These are phyloP conservation scores for Cubamyces sp. DNA, from an alignment of 768 basidiomycete species.

Conservation along the genomic window DNA sequence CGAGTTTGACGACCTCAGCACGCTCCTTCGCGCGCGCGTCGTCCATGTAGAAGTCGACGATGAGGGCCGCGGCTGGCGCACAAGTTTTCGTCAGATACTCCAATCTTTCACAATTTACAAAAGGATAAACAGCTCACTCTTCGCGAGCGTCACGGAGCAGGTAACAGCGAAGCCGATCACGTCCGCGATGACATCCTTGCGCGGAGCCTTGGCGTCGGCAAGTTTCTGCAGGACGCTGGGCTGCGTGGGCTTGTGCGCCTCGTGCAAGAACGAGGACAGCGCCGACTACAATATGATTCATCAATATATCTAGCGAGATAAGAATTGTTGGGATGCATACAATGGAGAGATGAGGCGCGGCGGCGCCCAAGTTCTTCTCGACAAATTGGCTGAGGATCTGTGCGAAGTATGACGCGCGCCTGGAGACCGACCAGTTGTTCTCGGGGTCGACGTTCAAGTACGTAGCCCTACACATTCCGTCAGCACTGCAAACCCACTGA, in stretches of 20 bases:
- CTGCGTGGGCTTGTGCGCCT: constrained; percentile 38
- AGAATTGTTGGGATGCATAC: not conserved
- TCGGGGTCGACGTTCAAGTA: constrained; percentile 40
- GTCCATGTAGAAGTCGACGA: constrained; percentile 58
- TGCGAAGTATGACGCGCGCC: constrained; percentile 36
- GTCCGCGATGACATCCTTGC: constrained; percentile 47
- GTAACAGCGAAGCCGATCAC: constrained; percentile 52
- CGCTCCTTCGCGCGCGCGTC: constrained; percentile 44
- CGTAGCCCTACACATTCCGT: constrained; percentile 27
- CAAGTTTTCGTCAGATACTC: not conserved
- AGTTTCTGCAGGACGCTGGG: constrained; percentile 45
- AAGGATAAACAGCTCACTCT: constrained; percentile 35
- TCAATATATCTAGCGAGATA: not conserved
- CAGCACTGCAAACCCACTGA: not conserved
- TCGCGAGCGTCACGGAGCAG: constrained; percentile 50
- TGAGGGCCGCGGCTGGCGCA: constrained; percentile 44
- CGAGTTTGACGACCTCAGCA: constrained; percentile 43
- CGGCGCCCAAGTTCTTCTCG: constrained; percentile 26
- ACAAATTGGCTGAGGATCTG: constrained; percentile 38
- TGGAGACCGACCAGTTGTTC: constrained; percentile 38
- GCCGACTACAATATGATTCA: not conserved
- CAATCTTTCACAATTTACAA: not conserved
- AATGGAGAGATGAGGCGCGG: constrained; percentile 10
- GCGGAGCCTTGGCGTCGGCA: constrained; percentile 39
- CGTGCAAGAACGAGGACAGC: constrained; percentile 12